Conservation (phyloP, 306 rosid genomes). For the Sophora flavescens region DNA sequence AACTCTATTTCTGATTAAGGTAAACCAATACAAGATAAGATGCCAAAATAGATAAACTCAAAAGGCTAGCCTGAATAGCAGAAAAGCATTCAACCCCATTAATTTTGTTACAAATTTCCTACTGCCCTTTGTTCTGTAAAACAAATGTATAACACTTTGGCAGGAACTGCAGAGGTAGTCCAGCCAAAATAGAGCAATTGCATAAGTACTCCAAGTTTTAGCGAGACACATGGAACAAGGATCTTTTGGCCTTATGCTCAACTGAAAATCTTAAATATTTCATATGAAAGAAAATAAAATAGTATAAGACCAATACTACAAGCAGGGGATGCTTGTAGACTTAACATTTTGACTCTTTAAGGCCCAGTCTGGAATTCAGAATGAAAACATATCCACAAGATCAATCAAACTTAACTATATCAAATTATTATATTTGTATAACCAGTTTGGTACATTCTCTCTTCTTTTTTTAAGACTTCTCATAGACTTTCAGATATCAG, state of each 20-base stretch:
- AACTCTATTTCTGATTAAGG: slow-evolving; percentile 18
- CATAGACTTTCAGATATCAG: slow-evolving; percentile 9
- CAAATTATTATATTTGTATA: slow-evolving; percentile 1
- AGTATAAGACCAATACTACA: slow-evolving; percentile 20
- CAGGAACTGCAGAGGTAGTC: slow-evolving; percentile 27
- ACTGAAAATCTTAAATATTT: slow-evolving; percentile 18
- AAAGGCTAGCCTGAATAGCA: slow-evolving; percentile 16
- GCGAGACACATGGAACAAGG: not conserved
- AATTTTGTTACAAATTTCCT: not conserved
- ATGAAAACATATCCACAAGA: not conserved
- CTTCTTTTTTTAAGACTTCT: not conserved
- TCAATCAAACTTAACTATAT: not conserved
- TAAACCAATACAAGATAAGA: slow-evolving; percentile 30
- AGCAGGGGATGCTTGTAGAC: slow-evolving; percentile 11
- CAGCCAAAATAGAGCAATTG: slow-evolving; percentile 13
- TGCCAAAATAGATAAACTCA: slow-evolving; percentile 26
- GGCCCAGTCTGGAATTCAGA: slow-evolving; percentile 31
- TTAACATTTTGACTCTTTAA: not conserved
- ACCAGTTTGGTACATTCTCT: not conserved
- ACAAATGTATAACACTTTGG: slow-evolving; percentile 18
- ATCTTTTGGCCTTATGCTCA: slow-evolving; percentile 30
- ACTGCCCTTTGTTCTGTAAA: slow-evolving; percentile 15
- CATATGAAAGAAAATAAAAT: slow-evolving; percentile 2
- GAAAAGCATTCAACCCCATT: slow-evolving; percentile 4
- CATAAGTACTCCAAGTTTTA: slow-evolving; percentile 27